Evolutionary conservation across 2,329 filamentous ascomycete species (phyloP).

Genomic region (Neurospora sp.): DNA sequence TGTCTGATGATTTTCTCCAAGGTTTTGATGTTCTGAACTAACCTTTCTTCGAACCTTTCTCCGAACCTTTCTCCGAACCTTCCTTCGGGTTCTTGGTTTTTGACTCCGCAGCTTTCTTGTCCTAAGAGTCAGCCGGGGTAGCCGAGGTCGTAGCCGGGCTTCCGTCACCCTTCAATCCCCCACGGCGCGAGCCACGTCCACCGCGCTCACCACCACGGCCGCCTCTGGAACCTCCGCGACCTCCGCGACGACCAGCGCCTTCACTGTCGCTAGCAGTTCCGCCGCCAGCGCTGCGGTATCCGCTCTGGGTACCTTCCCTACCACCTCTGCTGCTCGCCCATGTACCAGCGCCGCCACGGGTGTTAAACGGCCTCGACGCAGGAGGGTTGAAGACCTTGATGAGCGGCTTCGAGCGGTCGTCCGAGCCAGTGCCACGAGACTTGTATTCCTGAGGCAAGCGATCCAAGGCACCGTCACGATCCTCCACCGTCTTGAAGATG

Average conservation of each 20-base stretch:
- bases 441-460: constrained; percentile 69
- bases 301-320: constrained; percentile 47
- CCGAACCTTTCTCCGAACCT: background rate
- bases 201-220: constrained; percentile 47
- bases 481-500: constrained; percentile 69
- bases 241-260: constrained; percentile 43
- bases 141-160: constrained; percentile 45
- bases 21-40: background rate
- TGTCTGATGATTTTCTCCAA: background rate
- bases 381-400: constrained; percentile 76
- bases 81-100: background rate
- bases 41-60: background rate
- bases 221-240: constrained; percentile 47
- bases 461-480: constrained; percentile 70
- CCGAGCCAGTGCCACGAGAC: constrained; percentile 48
- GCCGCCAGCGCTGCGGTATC: constrained; percentile 77
- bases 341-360: constrained; percentile 55
- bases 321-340: constrained; percentile 60
- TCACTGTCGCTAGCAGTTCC: constrained; percentile 66
- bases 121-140: constrained; percentile 31
- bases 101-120: background rate
- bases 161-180: constrained; percentile 50
- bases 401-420: constrained; percentile 68
- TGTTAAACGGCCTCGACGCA: constrained; percentile 43
- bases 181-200: constrained; percentile 43